Conservation (phyloP, 176 grass and related monocot genomes). For the Stipa capillata region DNA sequence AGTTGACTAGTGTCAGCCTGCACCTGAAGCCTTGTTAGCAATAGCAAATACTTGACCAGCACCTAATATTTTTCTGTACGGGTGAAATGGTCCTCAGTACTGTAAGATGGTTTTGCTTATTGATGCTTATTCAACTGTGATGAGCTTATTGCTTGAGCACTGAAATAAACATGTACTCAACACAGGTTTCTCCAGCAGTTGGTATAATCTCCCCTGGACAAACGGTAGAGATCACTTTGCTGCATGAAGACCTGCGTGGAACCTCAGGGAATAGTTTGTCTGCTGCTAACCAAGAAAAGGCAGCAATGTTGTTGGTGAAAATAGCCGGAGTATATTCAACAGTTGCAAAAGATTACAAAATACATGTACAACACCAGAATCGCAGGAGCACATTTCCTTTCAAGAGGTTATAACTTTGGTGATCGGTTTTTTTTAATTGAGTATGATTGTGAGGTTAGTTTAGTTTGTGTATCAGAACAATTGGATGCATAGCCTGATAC, state of each 20-base stretch:
- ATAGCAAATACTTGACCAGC: no score
- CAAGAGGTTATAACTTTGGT: neutral
- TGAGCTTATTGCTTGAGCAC: slow-evolving; percentile 11
- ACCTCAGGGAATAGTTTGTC: slow-evolving; percentile 17
- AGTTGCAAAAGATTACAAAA: slow-evolving; percentile 9
- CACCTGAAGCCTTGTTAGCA: no score
- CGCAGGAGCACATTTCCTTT: slow-evolving; percentile 26
- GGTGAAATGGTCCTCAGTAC: neutral
- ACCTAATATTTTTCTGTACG: neutral
- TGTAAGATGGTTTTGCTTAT: neutral
- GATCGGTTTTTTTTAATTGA: slow-evolving; percentile 4
- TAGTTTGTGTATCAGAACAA: no score
- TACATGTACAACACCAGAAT: slow-evolving; percentile 35
- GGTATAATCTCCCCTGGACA: slow-evolving; percentile 68
- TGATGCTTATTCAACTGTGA: neutral
- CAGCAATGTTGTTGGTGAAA: slow-evolving; percentile 22
- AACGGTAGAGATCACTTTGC: slow-evolving; percentile 45
- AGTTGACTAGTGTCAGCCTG: no score
- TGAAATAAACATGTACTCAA: neutral
- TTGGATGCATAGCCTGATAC: no score
- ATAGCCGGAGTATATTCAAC: slow-evolving; percentile 41
- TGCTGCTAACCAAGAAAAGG: slow-evolving; percentile 34
- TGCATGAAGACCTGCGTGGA: slow-evolving; percentile 21
- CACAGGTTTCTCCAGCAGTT: slow-evolving; percentile 53
- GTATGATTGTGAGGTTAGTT: neutral